phyloP scores from a whole-genome alignment of 352 stramenopile species.

The Thraustochytrium sp. region DNA sequence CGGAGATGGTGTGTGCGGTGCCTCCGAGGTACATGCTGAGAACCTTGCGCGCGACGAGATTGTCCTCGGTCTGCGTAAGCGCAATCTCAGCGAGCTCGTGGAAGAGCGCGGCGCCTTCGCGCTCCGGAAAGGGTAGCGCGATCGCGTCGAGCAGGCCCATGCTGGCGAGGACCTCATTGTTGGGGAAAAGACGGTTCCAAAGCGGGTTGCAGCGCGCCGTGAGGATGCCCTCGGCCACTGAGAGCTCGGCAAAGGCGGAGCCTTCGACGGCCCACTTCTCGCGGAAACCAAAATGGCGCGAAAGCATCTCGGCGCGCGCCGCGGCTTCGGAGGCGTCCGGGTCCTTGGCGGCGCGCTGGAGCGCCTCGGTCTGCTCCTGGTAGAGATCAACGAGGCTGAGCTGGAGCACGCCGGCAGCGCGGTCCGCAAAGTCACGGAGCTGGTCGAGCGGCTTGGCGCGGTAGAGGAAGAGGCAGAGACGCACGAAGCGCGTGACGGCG shows the following conservation, averaged over 20 bases:
- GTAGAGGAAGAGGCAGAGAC: neutral
- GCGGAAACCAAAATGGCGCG: constrained; percentile 6
- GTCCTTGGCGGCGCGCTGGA: neutral
- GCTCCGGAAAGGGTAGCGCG: neutral
- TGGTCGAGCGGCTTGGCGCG: neutral
- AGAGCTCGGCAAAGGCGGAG: constrained; percentile 13
- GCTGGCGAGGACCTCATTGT: neutral
- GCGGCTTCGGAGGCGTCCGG: neutral
- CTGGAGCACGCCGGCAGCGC: neutral
- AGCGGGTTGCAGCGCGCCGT: neutral
- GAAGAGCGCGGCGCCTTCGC: neutral
- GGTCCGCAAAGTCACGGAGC: neutral
- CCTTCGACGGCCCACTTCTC: constrained; percentile 7
- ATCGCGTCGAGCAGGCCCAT: neutral
- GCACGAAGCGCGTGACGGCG: neutral
- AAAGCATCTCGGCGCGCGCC: neutral
- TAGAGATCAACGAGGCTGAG: neutral
- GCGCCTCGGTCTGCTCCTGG: neutral
- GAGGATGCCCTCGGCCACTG: neutral
- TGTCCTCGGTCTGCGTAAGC: neutral
- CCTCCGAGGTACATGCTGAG: constrained; percentile 4
- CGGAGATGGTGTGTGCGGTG: neutral
- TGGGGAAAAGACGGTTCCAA: constrained; percentile 9
- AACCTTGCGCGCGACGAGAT: neutral
- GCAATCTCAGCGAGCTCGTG: neutral